Conservation (phyloP, 192 early-diverging fungal genomes). For the Backusella luteola region DNA sequence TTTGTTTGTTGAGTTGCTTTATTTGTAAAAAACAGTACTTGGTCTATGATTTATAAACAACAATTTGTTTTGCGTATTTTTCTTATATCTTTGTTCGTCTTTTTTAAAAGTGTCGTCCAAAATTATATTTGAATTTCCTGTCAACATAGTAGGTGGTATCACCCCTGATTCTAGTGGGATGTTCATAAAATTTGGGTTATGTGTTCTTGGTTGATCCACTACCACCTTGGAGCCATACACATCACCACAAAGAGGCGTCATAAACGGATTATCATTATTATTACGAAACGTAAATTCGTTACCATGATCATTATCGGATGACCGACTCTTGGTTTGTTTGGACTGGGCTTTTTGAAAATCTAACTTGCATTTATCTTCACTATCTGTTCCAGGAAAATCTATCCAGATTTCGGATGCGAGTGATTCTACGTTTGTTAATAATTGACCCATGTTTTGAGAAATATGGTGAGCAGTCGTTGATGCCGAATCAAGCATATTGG, state of each 20-base stretch:
- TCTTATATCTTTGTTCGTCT: not conserved
- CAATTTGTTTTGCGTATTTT: not conserved
- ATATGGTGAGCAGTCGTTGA: conserved; percentile 13
- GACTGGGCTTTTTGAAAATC: not conserved
- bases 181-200: not conserved
- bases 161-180: not conserved
- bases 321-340: not conserved
- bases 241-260: not conserved
- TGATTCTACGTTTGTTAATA: conserved; percentile 11
- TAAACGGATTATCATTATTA: not conserved
- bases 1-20: not conserved
- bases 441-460: conserved; percentile 16
- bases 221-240: not conserved
- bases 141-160: not conserved
- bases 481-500: conserved; percentile 1
- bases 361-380: not conserved
- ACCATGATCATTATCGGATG: not conserved
- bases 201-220: not conserved
- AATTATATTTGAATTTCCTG: not conserved
- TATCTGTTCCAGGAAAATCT: not conserved
- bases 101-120: not conserved
- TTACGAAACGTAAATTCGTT: not conserved
- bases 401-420: conserved; percentile 14
- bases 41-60: not conserved
- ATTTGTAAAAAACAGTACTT: not conserved